Conservation (phyloP, 148 eudicot species). For the Vaccinium corymbosum region DNA sequence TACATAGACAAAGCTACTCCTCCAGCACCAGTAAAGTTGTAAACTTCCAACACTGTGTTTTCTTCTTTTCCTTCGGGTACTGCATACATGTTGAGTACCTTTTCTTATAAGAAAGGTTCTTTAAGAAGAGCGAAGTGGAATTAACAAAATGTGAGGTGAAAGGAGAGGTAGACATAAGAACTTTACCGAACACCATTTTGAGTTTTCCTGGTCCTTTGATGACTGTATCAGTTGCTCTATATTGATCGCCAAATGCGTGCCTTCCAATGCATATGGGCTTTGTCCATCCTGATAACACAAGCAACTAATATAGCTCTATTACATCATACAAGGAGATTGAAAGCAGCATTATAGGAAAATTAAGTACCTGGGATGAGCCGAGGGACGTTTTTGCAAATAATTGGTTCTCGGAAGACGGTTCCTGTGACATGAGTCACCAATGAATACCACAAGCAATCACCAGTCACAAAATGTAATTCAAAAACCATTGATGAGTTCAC, state of each 20-base stretch:
- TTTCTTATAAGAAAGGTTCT: neutral
- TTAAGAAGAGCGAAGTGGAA: neutral
- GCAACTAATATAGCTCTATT: neutral
- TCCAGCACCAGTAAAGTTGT: constrained; percentile 59
- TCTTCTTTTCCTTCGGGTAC: constrained; percentile 63
- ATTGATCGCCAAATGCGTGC: constrained; percentile 82
- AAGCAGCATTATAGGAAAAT: neutral
- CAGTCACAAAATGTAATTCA: neutral
- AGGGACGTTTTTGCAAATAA: constrained; percentile 65
- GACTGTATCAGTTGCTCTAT: constrained; percentile 68
- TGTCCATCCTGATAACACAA: constrained; percentile 44
- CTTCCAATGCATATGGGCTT: constrained; percentile 82
- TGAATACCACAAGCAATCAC: constrained; percentile 9
- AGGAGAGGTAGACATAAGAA: neutral
- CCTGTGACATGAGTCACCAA: constrained; percentile 35
- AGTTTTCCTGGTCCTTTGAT: constrained; percentile 72
- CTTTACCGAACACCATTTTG: constrained; percentile 64
- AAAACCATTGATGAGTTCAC: constrained; percentile 16
- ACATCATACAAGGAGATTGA: neutral
- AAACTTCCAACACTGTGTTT: constrained; percentile 60
- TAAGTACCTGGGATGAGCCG: constrained; percentile 56
- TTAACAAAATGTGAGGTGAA: neutral
- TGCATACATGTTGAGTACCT: constrained; percentile 22
- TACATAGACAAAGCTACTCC: constrained; percentile 75
- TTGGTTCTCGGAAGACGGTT: constrained; percentile 79